A percentile compares a stretch with the other conserved stretches of the same genome.
Evolutionary conservation across 768 basidiomycete genomes (phyloP).

Genomic region (Galerina marginata): DNA sequence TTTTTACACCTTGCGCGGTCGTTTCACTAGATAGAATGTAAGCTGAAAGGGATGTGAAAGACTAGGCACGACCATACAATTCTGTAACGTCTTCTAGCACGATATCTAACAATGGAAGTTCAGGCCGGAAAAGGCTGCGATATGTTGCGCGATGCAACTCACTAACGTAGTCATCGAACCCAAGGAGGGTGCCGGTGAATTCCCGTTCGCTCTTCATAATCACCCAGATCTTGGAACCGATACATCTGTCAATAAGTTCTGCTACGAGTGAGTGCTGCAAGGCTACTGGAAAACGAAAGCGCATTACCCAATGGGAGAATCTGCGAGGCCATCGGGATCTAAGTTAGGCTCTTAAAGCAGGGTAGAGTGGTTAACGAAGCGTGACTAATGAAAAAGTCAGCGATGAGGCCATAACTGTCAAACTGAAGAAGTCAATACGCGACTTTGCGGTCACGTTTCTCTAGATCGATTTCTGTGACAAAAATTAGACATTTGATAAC

Average conservation of each 20-base stretch:
- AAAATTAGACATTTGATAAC: background rate
- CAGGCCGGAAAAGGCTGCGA: background rate
- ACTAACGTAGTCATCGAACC: slow-evolving; percentile 99
- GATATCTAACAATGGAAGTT: slow-evolving; percentile 63
- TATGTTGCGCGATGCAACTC: slow-evolving; percentile 45
- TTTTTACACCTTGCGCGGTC: slow-evolving; percentile 81
- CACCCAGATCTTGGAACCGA: slow-evolving; percentile 97
- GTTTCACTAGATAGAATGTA: slow-evolving; percentile 64
- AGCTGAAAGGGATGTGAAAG: background rate
- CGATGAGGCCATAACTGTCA: background rate
- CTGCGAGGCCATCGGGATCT: slow-evolving; percentile 78
- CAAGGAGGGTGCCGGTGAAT: slow-evolving; percentile 92
- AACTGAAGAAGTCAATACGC: too few relatives aligned
- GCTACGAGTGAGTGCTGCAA: slow-evolving; percentile 5
- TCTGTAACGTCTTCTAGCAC: slow-evolving; percentile 96
- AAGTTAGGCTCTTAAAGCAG: background rate
- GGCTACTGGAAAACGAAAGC: background rate
- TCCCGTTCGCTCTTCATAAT: slow-evolving; percentile 98
- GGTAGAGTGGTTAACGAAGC: background rate
- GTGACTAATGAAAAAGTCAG: background rate
- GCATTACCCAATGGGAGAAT: slow-evolving; percentile 86
- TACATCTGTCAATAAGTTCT: slow-evolving; percentile 98
- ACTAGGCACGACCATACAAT: slow-evolving; percentile 64
- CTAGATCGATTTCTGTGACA: background rate
- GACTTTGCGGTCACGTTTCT: slow-evolving; percentile 2